A percentile compares a stretch with the other conserved stretches of the same genome.
Conservation (phyloP, 2,329 filamentous ascomycete species). For the Microcera coccophila region DNA sequence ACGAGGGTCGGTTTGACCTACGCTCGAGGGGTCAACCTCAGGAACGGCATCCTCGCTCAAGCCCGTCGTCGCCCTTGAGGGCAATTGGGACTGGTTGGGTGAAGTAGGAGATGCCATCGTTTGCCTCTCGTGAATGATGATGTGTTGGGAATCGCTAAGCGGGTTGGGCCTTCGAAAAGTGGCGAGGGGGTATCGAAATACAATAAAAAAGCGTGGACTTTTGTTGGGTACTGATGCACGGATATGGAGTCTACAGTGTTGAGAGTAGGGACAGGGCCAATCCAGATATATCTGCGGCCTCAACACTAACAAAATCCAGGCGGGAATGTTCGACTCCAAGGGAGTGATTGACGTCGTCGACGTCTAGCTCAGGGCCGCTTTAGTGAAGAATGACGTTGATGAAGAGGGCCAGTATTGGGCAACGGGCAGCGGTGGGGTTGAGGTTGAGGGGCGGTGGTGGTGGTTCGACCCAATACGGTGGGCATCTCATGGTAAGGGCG, state of each 20-base stretch:
- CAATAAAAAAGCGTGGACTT: too few relatives aligned
- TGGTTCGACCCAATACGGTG: not conserved
- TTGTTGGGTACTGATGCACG: not conserved
- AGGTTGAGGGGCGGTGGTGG: not conserved
- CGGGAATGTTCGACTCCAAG: not conserved
- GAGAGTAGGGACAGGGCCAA: not conserved
- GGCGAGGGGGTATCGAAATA: not conserved
- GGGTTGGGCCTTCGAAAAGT: not conserved
- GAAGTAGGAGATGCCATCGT: not conserved
- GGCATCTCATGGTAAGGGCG: not conserved
- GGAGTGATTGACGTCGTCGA: not conserved
- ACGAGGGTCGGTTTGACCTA: constrained; percentile 33
- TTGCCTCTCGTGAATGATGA: not conserved
- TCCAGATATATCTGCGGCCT: not conserved
- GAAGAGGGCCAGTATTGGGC: not conserved
- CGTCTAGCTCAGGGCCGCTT: not conserved
- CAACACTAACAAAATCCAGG: too few relatives aligned
- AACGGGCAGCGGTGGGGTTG: not conserved
- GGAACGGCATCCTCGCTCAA: constrained; percentile 56
- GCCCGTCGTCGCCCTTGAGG: constrained; percentile 46
- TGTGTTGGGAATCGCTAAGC: not conserved
- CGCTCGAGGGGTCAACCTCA: constrained; percentile 55
- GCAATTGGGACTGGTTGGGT: constrained; percentile 25
- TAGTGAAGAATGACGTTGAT: not conserved
- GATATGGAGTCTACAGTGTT: not conserved